Base-by-base conservation (phyloP, 2,329 filamentous ascomycete genomes). In the Cladosporium colombiae region DNA sequence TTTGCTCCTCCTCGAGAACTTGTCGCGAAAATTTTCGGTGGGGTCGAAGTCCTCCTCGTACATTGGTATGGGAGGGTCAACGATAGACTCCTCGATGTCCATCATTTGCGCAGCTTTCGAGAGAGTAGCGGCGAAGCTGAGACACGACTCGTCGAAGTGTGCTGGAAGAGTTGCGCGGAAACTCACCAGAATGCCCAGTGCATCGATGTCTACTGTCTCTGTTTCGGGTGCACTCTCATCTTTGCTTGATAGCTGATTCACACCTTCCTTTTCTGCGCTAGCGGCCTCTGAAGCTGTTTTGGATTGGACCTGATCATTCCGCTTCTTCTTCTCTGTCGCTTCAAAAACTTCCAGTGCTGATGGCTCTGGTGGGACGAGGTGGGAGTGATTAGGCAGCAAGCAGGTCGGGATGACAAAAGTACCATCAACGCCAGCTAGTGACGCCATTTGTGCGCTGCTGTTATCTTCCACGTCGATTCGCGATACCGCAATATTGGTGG, bases 41-140 rank as follows among this genome's bases (percentile, higher is more conserved):
- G 33, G 59, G 29, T 62, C 59, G 13, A 35, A 18, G 6, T 40
- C 21, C 29, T 50, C 44, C 11, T 62, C 59, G 18, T 16, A 62
- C n/a, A 44, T 25, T 2, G 59, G 59, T 14, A 46, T 52, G 23
- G 44, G 59, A 7, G 59, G 27, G n/a, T 62, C 59, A 16, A 52
- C 29, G 13, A 62, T 50, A 10, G 27, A 25, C 25, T 50, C 25
- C n/a, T 62, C 44, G 44, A 62, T 62, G 7, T 62, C 59, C 11
- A 46, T 44, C 44, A 85, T 78, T 67, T 86, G 86, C 16, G 81
- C 85, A 0, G 83, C 83, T 70, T 86, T 86, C n/a, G 85, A 80
- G 1, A 85, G 75, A 1, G 83, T 82, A 1, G 83, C 83, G 21
- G 82, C 75, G 71, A 85, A 85, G 69, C 84, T 81, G 59, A 86